These are phyloP conservation scores for Plasmodium falciparum DNA, from an alignment of 169 alveolate species.

Conservation along the genomic window DNA sequence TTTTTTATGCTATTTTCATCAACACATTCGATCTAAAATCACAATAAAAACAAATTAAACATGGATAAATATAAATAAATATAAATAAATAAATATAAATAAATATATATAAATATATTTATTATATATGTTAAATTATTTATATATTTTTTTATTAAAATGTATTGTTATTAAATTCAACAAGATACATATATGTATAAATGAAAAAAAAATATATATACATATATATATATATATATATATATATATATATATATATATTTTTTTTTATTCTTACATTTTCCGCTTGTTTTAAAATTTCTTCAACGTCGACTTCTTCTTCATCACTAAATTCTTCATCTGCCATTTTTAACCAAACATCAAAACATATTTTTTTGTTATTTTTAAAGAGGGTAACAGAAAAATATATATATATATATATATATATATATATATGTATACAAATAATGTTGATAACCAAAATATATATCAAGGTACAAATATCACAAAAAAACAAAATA, in stretches of 20 bases:
- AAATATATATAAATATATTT: neutral
- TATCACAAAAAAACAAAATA: too few species aligned
- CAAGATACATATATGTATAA: too few species aligned
- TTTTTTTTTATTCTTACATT: conserved; percentile 19
- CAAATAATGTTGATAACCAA: too few species aligned
- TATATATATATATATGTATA: too few species aligned
- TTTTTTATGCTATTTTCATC: conserved; percentile 70
- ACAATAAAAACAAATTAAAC: neutral
- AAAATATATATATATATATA: neutral
- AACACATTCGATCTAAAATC: conserved; percentile 53
- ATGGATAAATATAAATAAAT: neutral
- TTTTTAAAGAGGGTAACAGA: neutral
- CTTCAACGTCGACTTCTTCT: conserved; percentile 68
- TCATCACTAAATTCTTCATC: conserved; percentile 71
- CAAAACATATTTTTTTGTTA: neutral
- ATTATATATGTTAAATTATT: neutral
- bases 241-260: neutral
- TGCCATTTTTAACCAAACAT: neutral
- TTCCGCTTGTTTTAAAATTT: conserved; percentile 69
- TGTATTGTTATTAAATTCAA: neutral
- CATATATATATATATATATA: too few species aligned
- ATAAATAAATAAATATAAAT: neutral
- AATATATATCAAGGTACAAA: too few species aligned
- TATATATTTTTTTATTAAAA: neutral
- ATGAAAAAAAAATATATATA: too few species aligned